Evolutionary conservation across 2,329 filamentous ascomycete species (phyloP).

Genomic region (Penicillium sp.): DNA sequence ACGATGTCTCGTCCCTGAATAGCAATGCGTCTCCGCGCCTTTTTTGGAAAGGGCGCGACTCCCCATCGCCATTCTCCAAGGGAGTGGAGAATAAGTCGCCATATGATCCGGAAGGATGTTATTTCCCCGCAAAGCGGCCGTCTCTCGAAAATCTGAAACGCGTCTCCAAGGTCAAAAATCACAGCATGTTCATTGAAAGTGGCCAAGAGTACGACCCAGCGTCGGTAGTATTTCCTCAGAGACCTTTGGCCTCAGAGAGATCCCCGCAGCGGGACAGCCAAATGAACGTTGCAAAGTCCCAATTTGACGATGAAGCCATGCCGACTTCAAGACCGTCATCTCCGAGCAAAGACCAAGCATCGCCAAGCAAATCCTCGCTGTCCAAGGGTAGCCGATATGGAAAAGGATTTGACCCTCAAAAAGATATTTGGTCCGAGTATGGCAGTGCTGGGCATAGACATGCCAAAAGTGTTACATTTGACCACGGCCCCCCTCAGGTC

Average conservation of each 20-base stretch:
- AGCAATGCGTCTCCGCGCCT: constrained; percentile 69
- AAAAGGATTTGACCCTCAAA: constrained; percentile 64
- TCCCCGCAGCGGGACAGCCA: constrained; percentile 62
- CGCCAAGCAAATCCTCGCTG: constrained; percentile 87
- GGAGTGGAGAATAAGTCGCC: constrained; percentile 68
- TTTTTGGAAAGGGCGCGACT: constrained; percentile 82
- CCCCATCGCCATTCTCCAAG: constrained; percentile 63
- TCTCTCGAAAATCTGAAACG: constrained; percentile 95
- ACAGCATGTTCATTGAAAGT: constrained; percentile 92
- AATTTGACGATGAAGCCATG: constrained; percentile 20
- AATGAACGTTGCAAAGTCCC: constrained; percentile 64
- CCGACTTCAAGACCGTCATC: constrained; percentile 43
- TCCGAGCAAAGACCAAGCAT: constrained; percentile 69
- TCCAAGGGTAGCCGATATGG: constrained; percentile 62
- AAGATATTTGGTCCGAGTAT: constrained; percentile 61
- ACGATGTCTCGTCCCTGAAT: constrained; percentile 75
- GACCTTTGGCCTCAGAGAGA: constrained; percentile 67
- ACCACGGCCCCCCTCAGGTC: constrained; percentile 86
- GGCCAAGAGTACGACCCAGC: constrained; percentile 90
- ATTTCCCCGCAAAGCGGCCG: constrained; percentile 74
- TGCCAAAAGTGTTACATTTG: constrained; percentile 96
- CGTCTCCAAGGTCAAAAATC: constrained; percentile 95
- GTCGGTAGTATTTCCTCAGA: constrained; percentile 72
- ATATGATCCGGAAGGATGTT: constrained; percentile 60
- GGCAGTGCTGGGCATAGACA: constrained; percentile 70